Evolutionary conservation across 2,329 filamentous ascomycete species (phyloP), one percentile per base, ranked within the genome.

Genomic region (Claviceps maximensis): DNA sequence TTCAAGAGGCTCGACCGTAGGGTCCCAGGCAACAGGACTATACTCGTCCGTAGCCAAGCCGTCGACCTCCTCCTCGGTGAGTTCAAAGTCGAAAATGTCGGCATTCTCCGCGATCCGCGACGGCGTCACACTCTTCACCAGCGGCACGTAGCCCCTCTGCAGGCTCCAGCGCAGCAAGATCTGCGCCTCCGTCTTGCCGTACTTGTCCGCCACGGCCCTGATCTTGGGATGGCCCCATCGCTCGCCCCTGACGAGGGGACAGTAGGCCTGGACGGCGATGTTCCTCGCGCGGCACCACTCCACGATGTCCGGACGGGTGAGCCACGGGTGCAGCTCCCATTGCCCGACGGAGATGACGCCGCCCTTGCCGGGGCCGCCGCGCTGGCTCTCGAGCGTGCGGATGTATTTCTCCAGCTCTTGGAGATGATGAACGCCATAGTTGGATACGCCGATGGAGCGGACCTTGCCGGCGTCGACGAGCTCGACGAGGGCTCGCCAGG

Each of bases 301-400:
- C 9, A 83, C 82, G 56, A 96, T 88, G 62, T 95, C 89, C 23
- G 75, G 71, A n/a, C 89, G 76, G 9, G 82, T 76, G 44, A 89
- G 80, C 89, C 89, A 96, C 1, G 90, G 90, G 68, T 96, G 90
- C 12, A 96, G 71, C 69, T 96, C 90, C 69, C 86, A 89, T 69
- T 95, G 90, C 42, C 88, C 89, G 40, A 95, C 86, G 56, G 83
- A 86, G 62, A 95, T 77, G 42, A 87, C 72, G 25, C 87, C 87
- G 46, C 80, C 82, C 58, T 80, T 83, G 10, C 82, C 83, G 54
- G 73, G 70, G 1, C 79, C 80, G 47, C 81, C 76, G 45, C 78
- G 75, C 65, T 80, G 79, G 19, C 65, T 63, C 61, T 86, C 83
- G 0, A 83, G 76, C 65, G 83, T 78, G 51, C 69, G 71, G 54